phyloP scores from a whole-genome alignment of 352 stramenopile species.

The Lagenidium giganteum region DNA sequence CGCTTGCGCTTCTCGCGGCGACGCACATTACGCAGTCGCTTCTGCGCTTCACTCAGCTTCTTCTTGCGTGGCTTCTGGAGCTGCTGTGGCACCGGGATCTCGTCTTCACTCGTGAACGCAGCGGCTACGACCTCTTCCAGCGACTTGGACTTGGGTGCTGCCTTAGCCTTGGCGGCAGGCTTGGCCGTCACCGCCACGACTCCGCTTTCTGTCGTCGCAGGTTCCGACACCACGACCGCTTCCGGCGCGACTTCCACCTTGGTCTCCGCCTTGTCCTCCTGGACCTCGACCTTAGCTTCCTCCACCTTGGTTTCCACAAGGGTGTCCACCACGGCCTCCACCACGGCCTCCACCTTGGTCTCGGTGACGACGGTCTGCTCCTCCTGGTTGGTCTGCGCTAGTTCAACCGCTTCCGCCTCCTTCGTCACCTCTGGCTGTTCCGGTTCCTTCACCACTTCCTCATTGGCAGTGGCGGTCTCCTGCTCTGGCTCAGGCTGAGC shows the following conservation, averaged over 20 bases:
- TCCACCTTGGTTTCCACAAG: not conserved
- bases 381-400: too few species aligned
- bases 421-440: not conserved
- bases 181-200: not conserved
- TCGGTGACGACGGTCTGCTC: not conserved
- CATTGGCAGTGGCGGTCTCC: conserved; percentile 6
- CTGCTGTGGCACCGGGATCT: not conserved
- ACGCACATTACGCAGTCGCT: conserved; percentile 60
- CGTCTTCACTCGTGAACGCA: conserved; percentile 5
- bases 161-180: not conserved
- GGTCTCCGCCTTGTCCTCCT: conserved; percentile 7
- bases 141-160: not conserved
- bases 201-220: not conserved
- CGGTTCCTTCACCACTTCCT: conserved; percentile 4
- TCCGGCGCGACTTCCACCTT: not conserved
- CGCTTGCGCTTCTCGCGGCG: conserved; percentile 72
- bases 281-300: conserved; percentile 2
- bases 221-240: not conserved
- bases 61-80: conserved; percentile 14
- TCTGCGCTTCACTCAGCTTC: conserved; percentile 47
- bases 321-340: not conserved
- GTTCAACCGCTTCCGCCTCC: conserved; percentile 6
- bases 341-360: conserved; percentile 2
- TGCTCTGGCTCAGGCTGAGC: conserved; percentile 10
- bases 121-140: conserved; percentile 2